Evolutionary conservation across 1,284 basidiomycete genomes (phyloP), one percentile per base, ranked within the genome.

Genomic region (Papiliotrema flavescens): DNA sequence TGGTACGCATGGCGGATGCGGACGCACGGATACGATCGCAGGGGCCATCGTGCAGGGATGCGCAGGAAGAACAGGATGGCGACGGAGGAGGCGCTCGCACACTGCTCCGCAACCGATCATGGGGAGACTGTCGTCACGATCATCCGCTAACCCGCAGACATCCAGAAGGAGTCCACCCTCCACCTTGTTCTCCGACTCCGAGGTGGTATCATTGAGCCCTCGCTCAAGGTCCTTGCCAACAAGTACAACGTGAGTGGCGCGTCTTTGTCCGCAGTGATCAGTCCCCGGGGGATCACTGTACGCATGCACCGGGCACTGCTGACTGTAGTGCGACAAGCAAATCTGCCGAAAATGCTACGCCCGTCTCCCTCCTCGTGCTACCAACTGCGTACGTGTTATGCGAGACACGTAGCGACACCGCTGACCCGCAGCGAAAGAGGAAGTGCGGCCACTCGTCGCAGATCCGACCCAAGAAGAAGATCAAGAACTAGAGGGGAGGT

Each of bases 341-440:
- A 96, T 98, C 74, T 98, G 95, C 86, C 93, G 95, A 79, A 98
- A 98, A 81, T 98, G 96, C 84, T 98, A 98, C 80, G 95, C 95
- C 53, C 95, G 96, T 75, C 93, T 98, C 68, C 94, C 95, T 67
- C 94, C 93, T 55, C 92, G 95, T 80, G 95, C 95, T 45, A 97
- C 93, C 82, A 98, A 98, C 86, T 98, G 95, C 86, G 85, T 93
- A 76, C 95, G 96, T 82, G 28, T 32, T 32, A 37, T n/a, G 28
- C 28, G 11, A 32, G 5, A 6, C 28, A 11, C 28, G 11, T 32
- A 5, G 28, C 28, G 28, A 15, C 20, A 4, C 26, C 8, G 39
- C 42, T 53, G 47, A 43, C 51, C 13, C 28, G 35, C 47, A 75
- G 74, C 70, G 74, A 63, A 77, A 78, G 74, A 67, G 75, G 62